Conservation (phyloP, 257 asterid species). For the Solanum chmielewskii region DNA sequence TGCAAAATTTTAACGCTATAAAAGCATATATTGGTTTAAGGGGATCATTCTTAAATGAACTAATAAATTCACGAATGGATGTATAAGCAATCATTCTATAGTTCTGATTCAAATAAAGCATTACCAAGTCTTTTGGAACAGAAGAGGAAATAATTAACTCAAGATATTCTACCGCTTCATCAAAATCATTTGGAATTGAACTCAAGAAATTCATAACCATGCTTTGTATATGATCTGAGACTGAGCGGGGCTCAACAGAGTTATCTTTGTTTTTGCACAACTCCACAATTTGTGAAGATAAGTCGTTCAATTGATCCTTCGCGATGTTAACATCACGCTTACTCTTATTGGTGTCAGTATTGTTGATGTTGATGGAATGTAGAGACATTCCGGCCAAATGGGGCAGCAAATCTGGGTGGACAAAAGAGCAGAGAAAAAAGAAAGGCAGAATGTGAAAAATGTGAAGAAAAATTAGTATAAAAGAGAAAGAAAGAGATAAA, state of each 20-base stretch:
- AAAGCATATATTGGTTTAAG: constrained; percentile 20
- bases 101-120: constrained; percentile 26
- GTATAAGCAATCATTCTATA: constrained; percentile 32
- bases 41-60: constrained; percentile 14
- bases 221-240: background rate
- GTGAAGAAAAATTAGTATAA: background rate
- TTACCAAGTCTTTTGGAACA: background rate
- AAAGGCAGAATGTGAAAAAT: background rate
- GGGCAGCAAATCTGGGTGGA: background rate
- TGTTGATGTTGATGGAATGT: background rate
- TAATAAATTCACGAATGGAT: constrained; percentile 39
- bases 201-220: background rate
- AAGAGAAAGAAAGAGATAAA: background rate
- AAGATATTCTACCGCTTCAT: background rate
- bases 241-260: background rate
- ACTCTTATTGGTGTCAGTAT: constrained; percentile 26
- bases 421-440: background rate
- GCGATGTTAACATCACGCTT: constrained; percentile 51
- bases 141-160: background rate
- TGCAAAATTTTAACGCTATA: constrained; percentile 43
- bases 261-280: constrained; percentile 18
- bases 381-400: background rate
- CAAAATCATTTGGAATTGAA: background rate
- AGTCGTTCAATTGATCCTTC: constrained; percentile 17
- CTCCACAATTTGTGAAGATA: constrained; percentile 23